Evolutionary conservation across 768 basidiomycete species (phyloP).

Genomic region (Amylocystis lapponica): DNA sequence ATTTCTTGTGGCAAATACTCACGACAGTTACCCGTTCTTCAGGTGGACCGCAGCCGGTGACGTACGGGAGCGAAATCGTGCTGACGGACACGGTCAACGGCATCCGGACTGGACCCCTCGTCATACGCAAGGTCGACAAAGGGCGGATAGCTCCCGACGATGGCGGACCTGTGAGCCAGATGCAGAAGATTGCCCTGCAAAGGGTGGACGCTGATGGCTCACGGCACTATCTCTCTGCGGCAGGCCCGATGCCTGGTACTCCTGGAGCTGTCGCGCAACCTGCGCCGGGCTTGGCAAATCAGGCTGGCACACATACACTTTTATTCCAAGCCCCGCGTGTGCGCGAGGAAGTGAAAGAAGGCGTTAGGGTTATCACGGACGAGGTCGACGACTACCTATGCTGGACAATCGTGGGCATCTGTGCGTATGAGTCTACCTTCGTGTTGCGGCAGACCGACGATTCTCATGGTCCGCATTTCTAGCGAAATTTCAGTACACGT

Average conservation of each 20-base stretch:
- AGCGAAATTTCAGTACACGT: conserved; percentile 94
- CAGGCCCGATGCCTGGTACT: conserved; percentile 78
- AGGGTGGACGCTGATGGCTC: conserved; percentile 77
- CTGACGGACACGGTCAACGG: conserved; percentile 83
- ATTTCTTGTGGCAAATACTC: conserved; percentile 1
- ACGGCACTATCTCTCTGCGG: conserved; percentile 84
- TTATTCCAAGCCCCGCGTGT: conserved; percentile 76
- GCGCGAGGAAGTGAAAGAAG: conserved; percentile 79
- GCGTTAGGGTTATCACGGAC: conserved; percentile 67
- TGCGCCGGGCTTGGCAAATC: conserved; percentile 69
- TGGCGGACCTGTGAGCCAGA: conserved; percentile 89
- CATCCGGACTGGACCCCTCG: conserved; percentile 76
- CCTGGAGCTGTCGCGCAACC: conserved; percentile 62
- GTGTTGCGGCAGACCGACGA: conserved; percentile 5
- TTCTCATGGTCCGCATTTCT: conserved; percentile 15
- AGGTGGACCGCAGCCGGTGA: conserved; percentile 73
- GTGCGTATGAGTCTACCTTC: conserved; percentile 41
- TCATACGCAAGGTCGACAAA: conserved; percentile 92
- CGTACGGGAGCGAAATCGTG: conserved; percentile 86
- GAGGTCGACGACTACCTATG: conserved; percentile 94
- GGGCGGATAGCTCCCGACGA: conserved; percentile 82
- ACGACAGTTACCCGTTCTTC: conserved; percentile 3
- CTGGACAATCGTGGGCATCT: conserved; percentile 95
- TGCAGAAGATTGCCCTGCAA: conserved; percentile 94
- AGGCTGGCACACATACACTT: conserved; percentile 75